Percentiles rank a stretch among this genome's conserved stretches.
Conservation (phyloP, 1,139 yeast species). For the Taiozyma sp. region DNA sequence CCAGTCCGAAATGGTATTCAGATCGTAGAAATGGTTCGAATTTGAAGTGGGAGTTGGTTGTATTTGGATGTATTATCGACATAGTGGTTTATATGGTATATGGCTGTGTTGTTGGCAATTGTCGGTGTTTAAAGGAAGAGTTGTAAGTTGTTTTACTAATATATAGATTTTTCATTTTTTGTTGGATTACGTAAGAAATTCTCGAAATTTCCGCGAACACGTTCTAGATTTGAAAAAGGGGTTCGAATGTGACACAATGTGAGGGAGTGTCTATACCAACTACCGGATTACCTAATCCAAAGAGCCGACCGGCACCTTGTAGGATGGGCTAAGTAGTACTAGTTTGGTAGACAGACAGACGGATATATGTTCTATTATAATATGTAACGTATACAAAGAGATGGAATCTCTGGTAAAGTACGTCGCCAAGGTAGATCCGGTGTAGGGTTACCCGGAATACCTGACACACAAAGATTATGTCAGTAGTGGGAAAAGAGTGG, state of each 20-base stretch:
- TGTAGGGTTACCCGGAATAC: no score
- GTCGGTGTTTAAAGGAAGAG: neutral
- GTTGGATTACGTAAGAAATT: neutral
- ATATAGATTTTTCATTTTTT: neutral
- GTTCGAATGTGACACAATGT: no score
- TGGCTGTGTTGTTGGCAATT: neutral
- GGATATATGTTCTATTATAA: no score
- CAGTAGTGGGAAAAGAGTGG: neutral
- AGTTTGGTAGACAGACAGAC: no score
- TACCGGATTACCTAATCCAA: no score
- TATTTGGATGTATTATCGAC: slow-evolving; percentile 34
- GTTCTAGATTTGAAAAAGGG: neutral
- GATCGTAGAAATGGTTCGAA: slow-evolving; percentile 80
- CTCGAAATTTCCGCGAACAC: neutral
- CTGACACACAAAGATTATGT: neutral
- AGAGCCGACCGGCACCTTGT: no score
- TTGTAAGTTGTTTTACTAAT: neutral
- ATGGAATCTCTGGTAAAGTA: no score
- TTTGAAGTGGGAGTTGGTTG: slow-evolving; percentile 49
- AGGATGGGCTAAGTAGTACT: no score
- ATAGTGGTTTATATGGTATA: slow-evolving; percentile 1
- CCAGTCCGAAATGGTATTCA: slow-evolving; percentile 79
- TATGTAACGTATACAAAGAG: no score
- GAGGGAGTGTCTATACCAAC: no score
- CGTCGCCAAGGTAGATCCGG: no score